Conservation (phyloP, 2,329 filamentous ascomycete species). For the Aspergillus sp. region DNA sequence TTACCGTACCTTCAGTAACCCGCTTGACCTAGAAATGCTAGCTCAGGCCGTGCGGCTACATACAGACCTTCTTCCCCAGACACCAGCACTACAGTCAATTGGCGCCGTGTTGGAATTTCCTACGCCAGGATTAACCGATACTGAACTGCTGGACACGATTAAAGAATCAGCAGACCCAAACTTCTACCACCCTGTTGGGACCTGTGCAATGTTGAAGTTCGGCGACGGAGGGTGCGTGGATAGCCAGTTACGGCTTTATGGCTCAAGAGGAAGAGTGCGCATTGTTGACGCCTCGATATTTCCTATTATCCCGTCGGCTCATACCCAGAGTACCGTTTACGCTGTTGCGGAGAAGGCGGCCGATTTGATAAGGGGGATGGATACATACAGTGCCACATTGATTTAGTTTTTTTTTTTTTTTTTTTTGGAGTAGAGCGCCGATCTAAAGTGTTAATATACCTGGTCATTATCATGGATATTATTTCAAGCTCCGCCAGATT, state of each 20-base stretch:
- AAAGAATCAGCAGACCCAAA: background rate
- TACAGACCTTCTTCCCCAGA: background rate
- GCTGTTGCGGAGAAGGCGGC: constrained; percentile 5
- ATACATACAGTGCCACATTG: no score
- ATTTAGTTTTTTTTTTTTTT: no score
- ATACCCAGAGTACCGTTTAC: constrained; percentile 3
- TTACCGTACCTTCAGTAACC: constrained; percentile 2
- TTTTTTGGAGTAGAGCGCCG: no score
- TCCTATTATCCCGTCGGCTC: background rate
- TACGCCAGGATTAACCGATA: background rate
- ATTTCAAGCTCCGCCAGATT: no score
- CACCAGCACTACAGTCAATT: background rate
- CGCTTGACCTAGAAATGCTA: background rate
- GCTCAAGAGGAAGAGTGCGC: background rate
- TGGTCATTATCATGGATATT: no score
- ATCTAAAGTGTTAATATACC: no score
- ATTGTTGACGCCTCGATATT: background rate
- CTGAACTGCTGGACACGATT: background rate
- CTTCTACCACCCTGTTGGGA: constrained; percentile 1
- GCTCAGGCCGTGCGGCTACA: background rate
- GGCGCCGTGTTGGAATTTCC: background rate
- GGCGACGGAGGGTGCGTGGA: constrained; percentile 4
- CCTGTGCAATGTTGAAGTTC: background rate
- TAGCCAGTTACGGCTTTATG: background rate
- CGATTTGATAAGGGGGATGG: background rate